Evolutionary conservation across 345 rosid species (phyloP), one percentile per base, ranked within the genome.

Genomic region (Erysimum cheiranthoides): DNA sequence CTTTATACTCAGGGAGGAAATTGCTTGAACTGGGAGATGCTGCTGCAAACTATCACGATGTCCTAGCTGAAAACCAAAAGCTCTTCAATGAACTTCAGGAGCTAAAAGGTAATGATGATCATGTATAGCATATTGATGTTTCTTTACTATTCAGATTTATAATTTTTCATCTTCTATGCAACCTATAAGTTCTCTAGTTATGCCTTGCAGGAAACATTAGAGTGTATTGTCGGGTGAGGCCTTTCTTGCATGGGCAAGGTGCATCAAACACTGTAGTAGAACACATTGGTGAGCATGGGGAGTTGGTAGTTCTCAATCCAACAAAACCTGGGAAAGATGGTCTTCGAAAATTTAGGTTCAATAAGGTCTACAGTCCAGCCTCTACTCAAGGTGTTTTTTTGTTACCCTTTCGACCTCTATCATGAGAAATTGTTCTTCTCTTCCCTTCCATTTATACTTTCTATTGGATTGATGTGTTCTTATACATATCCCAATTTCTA

Each of bases 11-110:
- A 95, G 97, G 89, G 56, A 36, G 47, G 42, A 87, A 77, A 83
- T 56, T 95, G 17, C 73, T 72, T 78, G 81, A 79, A 80, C 72
- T 90, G 49, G 73, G 85, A 39, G 81, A 84, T 31, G 93, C 93
- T 28, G 96, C 91, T 3, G 88, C 80, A 77, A 87, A 89, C 68
- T 89, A 90, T 74, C 85, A 88, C 74, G 56, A 52, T 21, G 94
- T 89, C 70, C 86, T 95, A 46, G 83, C 90, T 61, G 99, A 95
- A 80, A 95, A 95, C 59, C 79, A 86, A 61, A 90, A 68, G 85
- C 72, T 95, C 40, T 95, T 86, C 78, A 93, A 90, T 65, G 99
- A 95, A 85, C 83, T 95, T 52, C 99, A 95, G 75, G 99, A 95
- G 72, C 78, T 95, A 65, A 93, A 87, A 95, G 98, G 99, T 93